These are phyloP conservation scores for Dothistroma septosporum DNA, from an alignment of 2,329 filamentous ascomycete species.

Conservation along the genomic window DNA sequence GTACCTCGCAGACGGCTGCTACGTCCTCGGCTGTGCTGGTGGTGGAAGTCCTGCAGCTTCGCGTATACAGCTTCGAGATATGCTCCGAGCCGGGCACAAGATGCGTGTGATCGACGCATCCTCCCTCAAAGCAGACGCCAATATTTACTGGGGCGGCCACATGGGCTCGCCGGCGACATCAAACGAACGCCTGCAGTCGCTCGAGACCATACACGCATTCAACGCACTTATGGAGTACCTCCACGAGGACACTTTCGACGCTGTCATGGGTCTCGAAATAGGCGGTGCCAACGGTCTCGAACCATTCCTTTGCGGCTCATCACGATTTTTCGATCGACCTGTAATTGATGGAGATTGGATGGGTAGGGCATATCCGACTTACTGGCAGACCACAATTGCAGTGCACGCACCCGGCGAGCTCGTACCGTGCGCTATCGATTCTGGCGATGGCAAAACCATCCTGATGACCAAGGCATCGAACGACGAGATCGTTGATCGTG, in stretches of 20 bases:
- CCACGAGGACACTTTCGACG: conserved; percentile 45
- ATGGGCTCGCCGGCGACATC: conserved; percentile 58
- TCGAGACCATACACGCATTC: conserved; percentile 47
- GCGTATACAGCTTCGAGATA: conserved; percentile 50
- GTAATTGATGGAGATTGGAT: conserved; percentile 46
- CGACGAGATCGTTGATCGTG: conserved; percentile 42
- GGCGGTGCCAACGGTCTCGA: conserved; percentile 64
- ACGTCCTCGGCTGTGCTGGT: conserved; percentile 59
- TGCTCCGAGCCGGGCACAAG: conserved; percentile 49
- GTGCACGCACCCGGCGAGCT: conserved; percentile 41
- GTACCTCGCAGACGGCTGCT: conserved; percentile 57
- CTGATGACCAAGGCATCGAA: conserved; percentile 42
- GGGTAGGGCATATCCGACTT: conserved; percentile 46
- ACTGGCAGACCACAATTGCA: conserved; percentile 45
- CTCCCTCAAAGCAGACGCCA: conserved; percentile 49
- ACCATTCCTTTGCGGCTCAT: conserved; percentile 54
- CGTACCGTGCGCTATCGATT: conserved; percentile 45
- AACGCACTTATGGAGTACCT: conserved; percentile 51
- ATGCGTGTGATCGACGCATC: conserved; percentile 52
- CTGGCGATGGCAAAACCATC: conserved; percentile 44
- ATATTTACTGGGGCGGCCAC: conserved; percentile 55
- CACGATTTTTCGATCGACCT: conserved; percentile 46
- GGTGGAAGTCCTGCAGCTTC: conserved; percentile 54
- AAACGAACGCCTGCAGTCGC: conserved; percentile 57
- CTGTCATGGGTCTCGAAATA: conserved; percentile 61